Evolutionary conservation across 1,139 yeast genomes (phyloP), one percentile per base, ranked within the genome.

Genomic region (Pneumocystis canis): DNA sequence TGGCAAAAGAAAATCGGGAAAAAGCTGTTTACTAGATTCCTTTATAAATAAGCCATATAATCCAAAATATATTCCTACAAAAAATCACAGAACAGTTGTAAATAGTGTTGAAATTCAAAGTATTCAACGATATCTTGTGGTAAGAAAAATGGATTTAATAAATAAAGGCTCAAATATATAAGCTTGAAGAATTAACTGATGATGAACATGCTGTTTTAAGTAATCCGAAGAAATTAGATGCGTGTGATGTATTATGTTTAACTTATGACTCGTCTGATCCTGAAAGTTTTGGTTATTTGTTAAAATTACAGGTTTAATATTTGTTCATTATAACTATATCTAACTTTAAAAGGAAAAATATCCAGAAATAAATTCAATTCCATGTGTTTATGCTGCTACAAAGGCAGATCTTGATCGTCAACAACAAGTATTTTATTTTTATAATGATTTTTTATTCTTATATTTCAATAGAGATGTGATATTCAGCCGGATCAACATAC

Each of bases 391-490:
- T 71, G 97, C 89, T 0, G 98, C 96, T 0, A 76, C 89, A 35
- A 92, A 92, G 71, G 97, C 98, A 0, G 98, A 92, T 73, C 77
- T 89, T 59, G 98, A 92, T 72, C 84, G 95, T 68, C 97, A 90
- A 71, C 97, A 90, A 70, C 98, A 92, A 71, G 54, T 47, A 25
- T 25, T 25, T 11, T 47, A 25, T 47, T 25, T 25, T 47, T 3
- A 25, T 11, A 25, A 47, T 47, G 11, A 5, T 25, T 47, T 47
- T 47, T 47, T 47, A 9, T 25, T 25, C 30, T 47, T 47, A 47
- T 18, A 20, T 41, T 4, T 9, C 4, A 47, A 47, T 47, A 47
- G 54, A 73, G 98, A 39, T 83, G 87, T 39, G 88, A 83, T 63
- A 77, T 80, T 5, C 96, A 89, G 70, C 98, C 98, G 0, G 97